Evolutionary conservation across 2,329 filamentous ascomycete species (phyloP).

Genomic region (Alternaria sp.): DNA sequence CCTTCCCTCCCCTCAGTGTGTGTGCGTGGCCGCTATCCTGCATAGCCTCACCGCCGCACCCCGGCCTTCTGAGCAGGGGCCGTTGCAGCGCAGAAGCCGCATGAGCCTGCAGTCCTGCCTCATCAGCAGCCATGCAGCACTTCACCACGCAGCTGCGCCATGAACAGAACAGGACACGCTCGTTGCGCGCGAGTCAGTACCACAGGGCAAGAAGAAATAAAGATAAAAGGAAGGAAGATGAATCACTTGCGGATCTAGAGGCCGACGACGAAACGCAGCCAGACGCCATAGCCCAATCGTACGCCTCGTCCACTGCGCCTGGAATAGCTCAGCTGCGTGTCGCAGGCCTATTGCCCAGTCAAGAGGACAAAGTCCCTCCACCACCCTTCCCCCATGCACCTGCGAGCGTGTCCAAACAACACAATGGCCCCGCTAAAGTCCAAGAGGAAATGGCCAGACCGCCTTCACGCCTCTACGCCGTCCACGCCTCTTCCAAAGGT

Average conservation of each 20-base stretch:
- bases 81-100: conserved; percentile 2
- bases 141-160: conserved; percentile 41
- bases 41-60: conserved; percentile 10
- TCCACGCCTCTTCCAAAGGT: conserved; percentile 21
- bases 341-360: conserved; percentile 51
- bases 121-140: conserved; percentile 37
- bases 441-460: conserved; percentile 51
- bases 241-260: conserved; percentile 21
- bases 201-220: conserved; percentile 29
- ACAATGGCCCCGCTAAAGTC: conserved; percentile 29
- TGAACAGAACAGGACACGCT: conserved; percentile 35
- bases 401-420: conserved; percentile 21
- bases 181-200: conserved; percentile 44
- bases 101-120: conserved; percentile 9
- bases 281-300: conserved; percentile 20
- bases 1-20: neutral
- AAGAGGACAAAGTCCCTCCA: conserved; percentile 47
- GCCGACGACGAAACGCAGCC: conserved; percentile 14
- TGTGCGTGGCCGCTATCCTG: neutral
- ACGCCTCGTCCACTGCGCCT: conserved; percentile 24
- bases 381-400: conserved; percentile 55
- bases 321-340: conserved; percentile 45
- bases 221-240: conserved; percentile 25
- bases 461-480: conserved; percentile 51
- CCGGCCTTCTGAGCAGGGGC: conserved; percentile 5